Base-by-base conservation (phyloP, 495 filamentous ascomycete genomes). In the Hyaloscypha bicolor region DNA sequence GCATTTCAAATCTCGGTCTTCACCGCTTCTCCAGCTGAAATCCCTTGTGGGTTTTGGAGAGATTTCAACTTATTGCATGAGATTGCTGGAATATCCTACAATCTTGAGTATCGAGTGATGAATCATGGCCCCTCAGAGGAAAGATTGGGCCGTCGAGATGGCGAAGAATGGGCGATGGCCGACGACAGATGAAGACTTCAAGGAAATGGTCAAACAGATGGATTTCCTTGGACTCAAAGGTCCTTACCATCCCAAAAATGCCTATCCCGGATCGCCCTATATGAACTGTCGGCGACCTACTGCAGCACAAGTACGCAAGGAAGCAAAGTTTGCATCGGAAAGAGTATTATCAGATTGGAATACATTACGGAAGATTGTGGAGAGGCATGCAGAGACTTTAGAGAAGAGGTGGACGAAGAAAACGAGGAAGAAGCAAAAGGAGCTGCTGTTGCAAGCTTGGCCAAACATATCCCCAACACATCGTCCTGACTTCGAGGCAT, bases 371-470 rank as follows among this genome's bases (percentile, higher is more conserved):
- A 61, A 71, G 4, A 76, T 78, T 30, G 31, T 81, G 2, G 76
- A 82, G 37, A 69, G 80, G 22, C 74, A 81, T 57, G 78, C 81
- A 62, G 71, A 66, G 1, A 75, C 73, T 1, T 66, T 84, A 19
- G 72, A 71, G 8, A 82, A 79, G 63, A 72, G 82, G 6, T 85
- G 80, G 81, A n/a, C 68, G 35, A 83, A 83, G 67, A 81, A 79
- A 66, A 76, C 72, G 6, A 73, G 65, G 1, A 62, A 66, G n/a
- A 77, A 82, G 64, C 70, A 78, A 3, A 57, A 56, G 12, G 72
- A 72, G 30, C 72, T 81, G 22, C 70, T 85, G 16, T 60, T 76
- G 0, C 35, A 56, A 55, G 73, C 72, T 19, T 77, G 62, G 65
- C 61, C 61, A 12, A 63, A 55, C 25, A 63, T 63, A 45, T 37